phyloP scores from a whole-genome alignment of 2,329 filamentous ascomycete genomes.

The Setomelanomma holmii region DNA sequence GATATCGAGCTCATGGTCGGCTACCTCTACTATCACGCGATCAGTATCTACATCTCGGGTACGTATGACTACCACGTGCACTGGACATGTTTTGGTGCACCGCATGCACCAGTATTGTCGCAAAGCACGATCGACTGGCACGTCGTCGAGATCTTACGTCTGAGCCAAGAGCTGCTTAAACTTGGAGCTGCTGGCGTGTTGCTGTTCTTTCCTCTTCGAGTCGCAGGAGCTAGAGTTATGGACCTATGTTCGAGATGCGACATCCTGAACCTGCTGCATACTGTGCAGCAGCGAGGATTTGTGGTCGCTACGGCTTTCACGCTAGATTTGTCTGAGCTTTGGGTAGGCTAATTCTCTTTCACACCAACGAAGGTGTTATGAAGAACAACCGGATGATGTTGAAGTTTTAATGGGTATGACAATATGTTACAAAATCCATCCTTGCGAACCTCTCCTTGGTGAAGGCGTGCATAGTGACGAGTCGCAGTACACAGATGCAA shows the following conservation, averaged over 20 bases:
- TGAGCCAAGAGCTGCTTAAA: slow-evolving; percentile 21
- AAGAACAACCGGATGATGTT: not conserved
- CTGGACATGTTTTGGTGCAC: slow-evolving; percentile 22
- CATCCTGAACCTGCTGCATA: slow-evolving; percentile 18
- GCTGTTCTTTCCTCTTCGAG: slow-evolving; percentile 36
- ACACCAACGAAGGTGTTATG: not conserved
- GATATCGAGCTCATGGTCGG: slow-evolving; percentile 24
- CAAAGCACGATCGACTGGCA: slow-evolving; percentile 19
- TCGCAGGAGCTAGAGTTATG: slow-evolving; percentile 31
- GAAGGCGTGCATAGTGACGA: no score
- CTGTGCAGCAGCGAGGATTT: slow-evolving; percentile 22
- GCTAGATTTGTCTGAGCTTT: slow-evolving; percentile 20
- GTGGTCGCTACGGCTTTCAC: slow-evolving; percentile 24
- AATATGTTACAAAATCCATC: no score
- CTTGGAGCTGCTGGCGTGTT: slow-evolving; percentile 27
- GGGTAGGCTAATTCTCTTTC: slow-evolving; percentile 10
- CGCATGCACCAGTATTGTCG: slow-evolving; percentile 25
- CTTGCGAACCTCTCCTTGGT: no score
- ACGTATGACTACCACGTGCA: slow-evolving; percentile 33
- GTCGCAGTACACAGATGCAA: no score
- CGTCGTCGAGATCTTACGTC: slow-evolving; percentile 24
- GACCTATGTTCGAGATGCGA: slow-evolving; percentile 8
- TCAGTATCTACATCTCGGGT: slow-evolving; percentile 38
- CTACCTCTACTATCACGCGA: slow-evolving; percentile 30
- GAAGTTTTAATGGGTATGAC: not conserved